Evolutionary conservation across 345 rosid genomes (phyloP).

Genomic region (Turnera subulata): DNA sequence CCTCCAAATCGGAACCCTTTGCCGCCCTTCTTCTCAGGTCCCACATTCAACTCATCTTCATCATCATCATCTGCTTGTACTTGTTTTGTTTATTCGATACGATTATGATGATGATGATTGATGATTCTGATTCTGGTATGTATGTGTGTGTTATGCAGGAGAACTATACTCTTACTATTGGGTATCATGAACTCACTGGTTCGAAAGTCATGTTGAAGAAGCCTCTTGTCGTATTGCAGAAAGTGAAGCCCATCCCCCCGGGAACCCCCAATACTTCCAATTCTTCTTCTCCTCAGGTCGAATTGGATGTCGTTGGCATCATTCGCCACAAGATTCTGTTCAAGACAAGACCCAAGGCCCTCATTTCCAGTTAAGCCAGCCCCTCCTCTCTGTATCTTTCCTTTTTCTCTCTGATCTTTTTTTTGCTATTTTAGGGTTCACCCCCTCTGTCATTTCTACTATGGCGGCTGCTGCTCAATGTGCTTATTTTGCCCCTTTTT

Average conservation of each 20-base stretch:
- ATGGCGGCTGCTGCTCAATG: neutral
- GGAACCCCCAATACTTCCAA: constrained; percentile 1
- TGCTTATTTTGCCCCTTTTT: neutral
- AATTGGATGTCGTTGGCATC: constrained; percentile 63
- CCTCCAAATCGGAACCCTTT: constrained; percentile 73
- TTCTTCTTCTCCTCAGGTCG: constrained; percentile 34
- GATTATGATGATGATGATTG: too few species aligned
- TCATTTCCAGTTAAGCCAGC: constrained; percentile 58
- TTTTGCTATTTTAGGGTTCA: neutral
- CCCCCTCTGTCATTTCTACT: neutral
- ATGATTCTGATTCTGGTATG: too few species aligned
- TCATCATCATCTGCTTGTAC: too few species aligned
- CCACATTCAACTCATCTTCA: neutral
- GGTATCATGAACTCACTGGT: constrained; percentile 50
- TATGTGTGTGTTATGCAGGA: constrained; percentile 49
- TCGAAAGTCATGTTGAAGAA: constrained; percentile 15
- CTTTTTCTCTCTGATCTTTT: neutral
- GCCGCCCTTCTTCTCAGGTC: constrained; percentile 68
- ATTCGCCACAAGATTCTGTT: constrained; percentile 72
- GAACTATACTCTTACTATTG: constrained; percentile 70
- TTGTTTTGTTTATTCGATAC: too few species aligned
- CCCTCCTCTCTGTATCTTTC: neutral
- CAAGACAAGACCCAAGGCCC: constrained; percentile 79
- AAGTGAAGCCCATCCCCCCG: constrained; percentile 36
- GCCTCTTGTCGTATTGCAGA: constrained; percentile 44